Evolutionary conservation across 2,329 filamentous ascomycete species (phyloP).

Genomic region (Neonectria hederae): DNA sequence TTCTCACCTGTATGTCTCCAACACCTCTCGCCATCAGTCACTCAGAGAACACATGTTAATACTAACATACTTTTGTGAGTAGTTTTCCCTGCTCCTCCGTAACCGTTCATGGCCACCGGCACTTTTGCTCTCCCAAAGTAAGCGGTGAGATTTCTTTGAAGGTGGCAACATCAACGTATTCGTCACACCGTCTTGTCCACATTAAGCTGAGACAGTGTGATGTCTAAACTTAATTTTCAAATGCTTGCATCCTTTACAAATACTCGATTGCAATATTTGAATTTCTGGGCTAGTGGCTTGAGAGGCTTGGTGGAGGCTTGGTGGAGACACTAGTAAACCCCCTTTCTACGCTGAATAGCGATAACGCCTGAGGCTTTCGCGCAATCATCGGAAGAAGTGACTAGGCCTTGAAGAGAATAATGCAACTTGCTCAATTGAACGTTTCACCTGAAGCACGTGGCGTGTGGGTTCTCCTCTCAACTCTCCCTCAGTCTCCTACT

Average conservation of each 20-base stretch:
- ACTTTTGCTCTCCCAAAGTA: background rate
- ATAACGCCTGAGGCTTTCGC: background rate
- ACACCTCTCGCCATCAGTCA: background rate
- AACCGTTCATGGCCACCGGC: no score
- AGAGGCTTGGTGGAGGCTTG: background rate
- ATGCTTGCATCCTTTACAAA: background rate
- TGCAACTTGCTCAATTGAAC: background rate
- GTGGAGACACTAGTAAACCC: background rate
- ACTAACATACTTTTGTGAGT: background rate
- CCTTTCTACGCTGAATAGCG: background rate
- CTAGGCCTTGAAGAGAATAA: background rate
- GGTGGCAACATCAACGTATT: background rate
- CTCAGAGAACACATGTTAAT: background rate
- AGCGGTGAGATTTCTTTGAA: no score
- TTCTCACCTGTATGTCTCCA: background rate
- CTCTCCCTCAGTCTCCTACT: background rate
- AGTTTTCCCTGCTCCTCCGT: background rate
- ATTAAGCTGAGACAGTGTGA: background rate
- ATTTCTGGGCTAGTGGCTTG: background rate
- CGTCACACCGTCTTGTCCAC: background rate
- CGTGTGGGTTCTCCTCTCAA: background rate
- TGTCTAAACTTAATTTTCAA: background rate
- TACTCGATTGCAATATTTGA: background rate
- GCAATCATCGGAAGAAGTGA: no score
- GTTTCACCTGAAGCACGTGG: background rate